phyloP scores from a whole-genome alignment of 495 filamentous ascomycete genomes.

The Tuber magnatum region DNA sequence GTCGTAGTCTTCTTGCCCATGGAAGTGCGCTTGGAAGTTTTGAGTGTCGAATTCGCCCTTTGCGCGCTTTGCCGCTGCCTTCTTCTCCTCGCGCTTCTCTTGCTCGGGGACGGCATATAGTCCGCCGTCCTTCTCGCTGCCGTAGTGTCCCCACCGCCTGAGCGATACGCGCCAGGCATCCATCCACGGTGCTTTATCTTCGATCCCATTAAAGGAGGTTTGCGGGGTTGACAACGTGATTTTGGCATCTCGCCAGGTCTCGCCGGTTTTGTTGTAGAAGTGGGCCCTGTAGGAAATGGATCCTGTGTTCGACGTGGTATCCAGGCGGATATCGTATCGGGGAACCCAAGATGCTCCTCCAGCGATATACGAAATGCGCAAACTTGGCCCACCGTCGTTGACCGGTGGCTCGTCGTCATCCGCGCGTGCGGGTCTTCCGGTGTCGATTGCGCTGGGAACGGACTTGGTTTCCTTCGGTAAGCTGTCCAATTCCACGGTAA shows the following conservation, averaged over 20 bases:
- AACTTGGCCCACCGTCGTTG: slow-evolving; percentile 31
- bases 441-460: slow-evolving; percentile 11
- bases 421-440: slow-evolving; percentile 18
- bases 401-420: slow-evolving; percentile 21
- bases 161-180: slow-evolving; percentile 56
- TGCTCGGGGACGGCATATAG: slow-evolving; percentile 27
- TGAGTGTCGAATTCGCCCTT: slow-evolving; percentile 27
- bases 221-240: slow-evolving; percentile 63
- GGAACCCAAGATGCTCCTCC: slow-evolving; percentile 57
- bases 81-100: slow-evolving; percentile 19
- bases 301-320: slow-evolving; percentile 51
- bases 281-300: slow-evolving; percentile 58
- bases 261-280: slow-evolving; percentile 57
- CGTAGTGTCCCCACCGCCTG: slow-evolving; percentile 26
- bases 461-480: slow-evolving; percentile 16
- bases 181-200: slow-evolving; percentile 54
- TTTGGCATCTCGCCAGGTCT: slow-evolving; percentile 61
- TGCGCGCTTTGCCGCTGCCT: slow-evolving; percentile 8
- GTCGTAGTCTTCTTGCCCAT: neutral
- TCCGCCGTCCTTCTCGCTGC: slow-evolving; percentile 22
- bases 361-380: slow-evolving; percentile 60
- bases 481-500: slow-evolving; percentile 50
- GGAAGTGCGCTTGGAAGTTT: neutral
- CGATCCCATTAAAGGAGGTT: slow-evolving; percentile 55
- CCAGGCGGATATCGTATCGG: slow-evolving; percentile 59